phyloP scores from a whole-genome alignment of 345 rosid genomes.

The Clarkia xantiana region DNA sequence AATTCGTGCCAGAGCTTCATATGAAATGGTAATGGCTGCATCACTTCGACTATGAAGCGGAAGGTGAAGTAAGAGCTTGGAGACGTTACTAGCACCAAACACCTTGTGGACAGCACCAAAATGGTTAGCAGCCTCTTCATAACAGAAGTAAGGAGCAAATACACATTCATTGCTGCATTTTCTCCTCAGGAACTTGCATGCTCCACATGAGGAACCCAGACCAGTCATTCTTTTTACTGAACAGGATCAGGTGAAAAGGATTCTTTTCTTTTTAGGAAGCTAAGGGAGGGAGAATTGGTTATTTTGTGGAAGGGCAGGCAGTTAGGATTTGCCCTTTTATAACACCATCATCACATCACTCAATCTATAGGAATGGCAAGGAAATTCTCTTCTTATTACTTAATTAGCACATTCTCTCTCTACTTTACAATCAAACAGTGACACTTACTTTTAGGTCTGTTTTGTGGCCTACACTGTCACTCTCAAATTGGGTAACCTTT shows the following conservation, averaged over 20 bases:
- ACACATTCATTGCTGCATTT: conserved; percentile 52
- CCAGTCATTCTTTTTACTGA: conserved; percentile 65
- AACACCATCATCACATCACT: conserved; percentile 19
- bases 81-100: conserved; percentile 69
- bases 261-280: conserved; percentile 13
- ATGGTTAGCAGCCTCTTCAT: conserved; percentile 49
- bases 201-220: conserved; percentile 67
- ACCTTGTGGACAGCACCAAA: conserved; percentile 69
- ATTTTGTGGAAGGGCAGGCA: conserved; percentile 14
- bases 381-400: conserved; percentile 13
- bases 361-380: conserved; percentile 3
- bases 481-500: conserved; percentile 35
- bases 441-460: conserved; percentile 38
- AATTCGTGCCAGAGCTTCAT: conserved; percentile 56
- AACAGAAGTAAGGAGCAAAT: conserved; percentile 61
- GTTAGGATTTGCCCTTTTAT: conserved; percentile 24
- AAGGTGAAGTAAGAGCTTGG: conserved; percentile 43
- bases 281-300: conserved; percentile 6
- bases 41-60: conserved; percentile 35
- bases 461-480: conserved; percentile 45
- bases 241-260: too few species aligned
- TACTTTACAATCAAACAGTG: conserved; percentile 12
- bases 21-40: conserved; percentile 51
- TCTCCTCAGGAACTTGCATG: conserved; percentile 73
- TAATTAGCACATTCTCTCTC: conserved; percentile 24